These are phyloP conservation scores for Wickerhamomyces canadensis DNA, from an alignment of 805 yeast species.

Conservation along the genomic window DNA sequence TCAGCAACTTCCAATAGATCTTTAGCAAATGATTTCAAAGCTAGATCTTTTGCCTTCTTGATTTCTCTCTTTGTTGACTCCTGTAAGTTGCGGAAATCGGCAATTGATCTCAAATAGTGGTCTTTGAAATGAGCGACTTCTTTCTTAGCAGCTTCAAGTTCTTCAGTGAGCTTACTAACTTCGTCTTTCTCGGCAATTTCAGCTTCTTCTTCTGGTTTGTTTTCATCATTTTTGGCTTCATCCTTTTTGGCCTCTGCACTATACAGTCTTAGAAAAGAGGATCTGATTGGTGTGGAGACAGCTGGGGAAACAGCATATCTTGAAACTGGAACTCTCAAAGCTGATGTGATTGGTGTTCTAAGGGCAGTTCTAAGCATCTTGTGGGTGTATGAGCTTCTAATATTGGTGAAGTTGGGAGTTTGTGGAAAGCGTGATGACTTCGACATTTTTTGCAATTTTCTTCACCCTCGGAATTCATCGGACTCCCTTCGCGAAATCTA, in stretches of 20 bases:
- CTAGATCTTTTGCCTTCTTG: constrained; percentile 24
- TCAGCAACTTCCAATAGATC: constrained; percentile 24
- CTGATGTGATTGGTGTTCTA: constrained; percentile 11
- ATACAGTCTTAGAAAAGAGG: constrained; percentile 19
- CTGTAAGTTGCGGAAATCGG: constrained; percentile 27
- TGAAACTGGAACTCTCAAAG: constrained; percentile 3
- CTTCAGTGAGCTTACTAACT: constrained; percentile 7
- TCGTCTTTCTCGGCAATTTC: constrained; percentile 1
- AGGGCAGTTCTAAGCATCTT: constrained; percentile 18
- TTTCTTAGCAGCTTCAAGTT: constrained; percentile 20
- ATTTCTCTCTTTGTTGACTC: constrained; percentile 26
- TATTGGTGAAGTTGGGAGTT: background rate
- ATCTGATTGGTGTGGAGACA: constrained; percentile 5
- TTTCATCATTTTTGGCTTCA: constrained; percentile 10
- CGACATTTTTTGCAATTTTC: background rate
- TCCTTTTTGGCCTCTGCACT: constrained; percentile 23
- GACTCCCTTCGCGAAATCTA: too few relatives aligned
- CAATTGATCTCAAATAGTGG: constrained; percentile 22
- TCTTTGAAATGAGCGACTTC: constrained; percentile 24
- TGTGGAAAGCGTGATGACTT: background rate
- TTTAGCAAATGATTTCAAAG: constrained; percentile 24
- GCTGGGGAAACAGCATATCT: constrained; percentile 1
- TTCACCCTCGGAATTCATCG: background rate
- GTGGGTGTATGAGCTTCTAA: too few relatives aligned
- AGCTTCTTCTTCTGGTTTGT: too few relatives aligned